Base-by-base conservation (phyloP, 2,329 filamentous ascomycete species). In the Colletotrichum tabaci region DNA sequence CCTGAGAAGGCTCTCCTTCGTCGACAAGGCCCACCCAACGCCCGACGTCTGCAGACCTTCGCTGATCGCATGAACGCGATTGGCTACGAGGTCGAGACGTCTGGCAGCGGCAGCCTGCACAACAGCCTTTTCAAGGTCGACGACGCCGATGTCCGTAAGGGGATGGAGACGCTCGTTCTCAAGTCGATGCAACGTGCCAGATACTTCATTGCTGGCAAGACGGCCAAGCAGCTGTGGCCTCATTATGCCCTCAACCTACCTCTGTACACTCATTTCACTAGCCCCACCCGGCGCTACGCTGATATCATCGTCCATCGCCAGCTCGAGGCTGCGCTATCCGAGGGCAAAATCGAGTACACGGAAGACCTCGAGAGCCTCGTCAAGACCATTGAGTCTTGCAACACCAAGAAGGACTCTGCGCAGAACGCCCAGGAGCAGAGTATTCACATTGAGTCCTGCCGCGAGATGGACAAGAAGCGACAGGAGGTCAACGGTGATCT, bases 401-500 rank as follows among this genome's bases (percentile, higher is more conserved):
- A 99, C 86, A 98, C 94, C 80, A 99, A 98, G 91, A 99, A 98
- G 83, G 96, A 99, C 80, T 98, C 95, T 15, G 95, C 96, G 1
- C 96, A 98, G 84, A 96, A 94, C 78, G 96, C 96, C 16, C 96
- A 99, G 82, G 96, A 99, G 82, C 96, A 99, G 85, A 98, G 96
- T 82, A 95, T 99, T 61, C 96, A 99, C 84, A 98, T 99, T 74
- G 96, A 98, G 81, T 94, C 96, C 6, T 99, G 96, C 87, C 93
- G 96, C 76, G 92, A 91, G 77, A 98, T 99, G 94, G 95, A 98
- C 84, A 95, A 94, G 85, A 93, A 93, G 82, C 91, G 94, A 75
- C 92, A 94, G 80, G 94, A 97, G 76, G 89, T 91, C 76, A 95
- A 96, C 74, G 95, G 94, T 58, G 96, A 99, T 75, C 89, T 99